These are phyloP conservation scores for Leccinum uliginosum DNA, from an alignment of 768 basidiomycete genomes.

Conservation along the genomic window DNA sequence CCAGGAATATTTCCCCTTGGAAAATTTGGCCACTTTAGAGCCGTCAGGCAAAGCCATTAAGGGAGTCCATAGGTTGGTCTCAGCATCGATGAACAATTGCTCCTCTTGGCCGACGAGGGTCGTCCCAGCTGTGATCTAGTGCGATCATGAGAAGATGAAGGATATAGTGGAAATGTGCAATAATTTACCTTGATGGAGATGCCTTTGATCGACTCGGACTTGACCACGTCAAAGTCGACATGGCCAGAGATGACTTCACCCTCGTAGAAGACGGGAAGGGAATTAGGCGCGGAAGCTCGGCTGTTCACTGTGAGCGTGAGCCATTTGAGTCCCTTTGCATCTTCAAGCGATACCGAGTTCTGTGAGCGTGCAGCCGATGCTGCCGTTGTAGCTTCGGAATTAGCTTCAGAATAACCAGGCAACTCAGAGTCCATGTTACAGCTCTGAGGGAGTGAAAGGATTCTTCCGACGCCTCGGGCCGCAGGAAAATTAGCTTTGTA, in stretches of 20 bases:
- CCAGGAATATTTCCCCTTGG: constrained; percentile 44
- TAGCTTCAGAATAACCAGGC: constrained; percentile 17
- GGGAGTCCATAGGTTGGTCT: constrained; percentile 41
- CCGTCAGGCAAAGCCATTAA: constrained; percentile 20
- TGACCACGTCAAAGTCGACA: constrained; percentile 48
- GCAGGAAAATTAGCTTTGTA: no score
- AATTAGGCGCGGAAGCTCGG: constrained; percentile 34
- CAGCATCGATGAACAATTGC: constrained; percentile 40
- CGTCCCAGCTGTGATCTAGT: constrained; percentile 40
- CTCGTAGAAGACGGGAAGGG: constrained; percentile 43
- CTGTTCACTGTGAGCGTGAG: constrained; percentile 43
- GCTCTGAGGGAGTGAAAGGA: neutral
- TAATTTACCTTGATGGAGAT: constrained; percentile 43
- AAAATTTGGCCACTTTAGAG: constrained; percentile 30
- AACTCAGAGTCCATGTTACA: constrained; percentile 11
- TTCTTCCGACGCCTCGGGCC: no score
- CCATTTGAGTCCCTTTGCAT: constrained; percentile 40
- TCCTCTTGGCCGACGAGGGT: constrained; percentile 57
- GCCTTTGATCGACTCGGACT: constrained; percentile 45
- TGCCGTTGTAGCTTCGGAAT: neutral
- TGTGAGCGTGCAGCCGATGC: constrained; percentile 20
- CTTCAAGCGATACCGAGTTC: constrained; percentile 41
- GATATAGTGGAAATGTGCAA: neutral
- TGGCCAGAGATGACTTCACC: constrained; percentile 47
- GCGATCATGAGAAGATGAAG: neutral